Conservation (phyloP, 768 basidiomycete genomes). For the Tulasnella calospora region DNA sequence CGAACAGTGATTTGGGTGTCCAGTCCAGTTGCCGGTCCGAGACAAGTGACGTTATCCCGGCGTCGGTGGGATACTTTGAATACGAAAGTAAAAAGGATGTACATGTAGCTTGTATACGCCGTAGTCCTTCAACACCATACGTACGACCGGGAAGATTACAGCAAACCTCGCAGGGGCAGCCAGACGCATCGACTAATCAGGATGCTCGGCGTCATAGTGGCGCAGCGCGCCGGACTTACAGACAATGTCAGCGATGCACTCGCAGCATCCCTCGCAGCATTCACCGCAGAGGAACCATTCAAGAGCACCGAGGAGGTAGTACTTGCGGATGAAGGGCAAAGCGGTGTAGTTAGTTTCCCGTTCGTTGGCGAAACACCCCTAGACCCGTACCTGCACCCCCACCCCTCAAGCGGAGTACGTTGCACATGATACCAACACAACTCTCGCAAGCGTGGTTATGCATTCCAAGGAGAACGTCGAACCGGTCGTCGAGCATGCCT, state of each 20-base stretch:
- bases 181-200: background rate
- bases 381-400: constrained; percentile 16
- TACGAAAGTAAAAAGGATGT: background rate
- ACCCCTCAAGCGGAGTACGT: constrained; percentile 18
- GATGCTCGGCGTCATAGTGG: background rate
- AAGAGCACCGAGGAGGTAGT: constrained; percentile 19
- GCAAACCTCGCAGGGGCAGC: constrained; percentile 25
- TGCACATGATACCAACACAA: background rate
- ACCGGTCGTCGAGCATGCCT: too few species aligned
- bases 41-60: too few species aligned
- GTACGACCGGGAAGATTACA: background rate
- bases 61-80: background rate
- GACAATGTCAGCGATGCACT: too few species aligned
- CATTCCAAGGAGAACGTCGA: too few species aligned
- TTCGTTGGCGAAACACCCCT: background rate
- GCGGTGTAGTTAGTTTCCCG: background rate
- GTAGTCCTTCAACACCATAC: background rate
- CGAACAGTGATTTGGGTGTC: too few species aligned
- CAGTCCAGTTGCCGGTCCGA: too few species aligned
- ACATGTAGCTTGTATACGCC: background rate
- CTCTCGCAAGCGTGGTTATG: constrained; percentile 15
- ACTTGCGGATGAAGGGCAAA: background rate
- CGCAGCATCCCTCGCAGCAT: constrained; percentile 27
- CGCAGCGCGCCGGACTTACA: constrained; percentile 21
- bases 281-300: constrained; percentile 25